These are phyloP conservation scores for Hortiboletus campestris DNA, from an alignment of 768 basidiomycete genomes.

Conservation along the genomic window DNA sequence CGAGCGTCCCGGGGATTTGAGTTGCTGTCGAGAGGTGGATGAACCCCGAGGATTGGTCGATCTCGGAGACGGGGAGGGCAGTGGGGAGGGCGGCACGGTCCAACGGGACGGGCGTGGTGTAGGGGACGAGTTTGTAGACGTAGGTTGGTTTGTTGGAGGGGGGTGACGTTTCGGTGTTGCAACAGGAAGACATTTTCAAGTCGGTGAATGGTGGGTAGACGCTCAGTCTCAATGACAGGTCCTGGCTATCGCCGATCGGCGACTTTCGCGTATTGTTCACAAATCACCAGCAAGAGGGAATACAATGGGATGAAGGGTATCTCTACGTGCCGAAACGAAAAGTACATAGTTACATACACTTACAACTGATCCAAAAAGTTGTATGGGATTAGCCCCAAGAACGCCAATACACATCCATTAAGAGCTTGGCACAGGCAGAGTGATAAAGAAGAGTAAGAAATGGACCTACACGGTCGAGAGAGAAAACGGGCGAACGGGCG, in stretches of 20 bases:
- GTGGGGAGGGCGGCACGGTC: conserved; percentile 38
- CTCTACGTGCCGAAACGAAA: conserved; percentile 15
- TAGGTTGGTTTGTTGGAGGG: conserved; percentile 40
- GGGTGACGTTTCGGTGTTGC: not conserved
- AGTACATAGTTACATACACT: conserved; percentile 26
- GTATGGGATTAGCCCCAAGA: conserved; percentile 1
- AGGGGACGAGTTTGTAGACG: conserved; percentile 59
- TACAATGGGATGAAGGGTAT: conserved; percentile 25
- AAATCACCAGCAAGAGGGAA: not conserved
- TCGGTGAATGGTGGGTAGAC: not conserved
- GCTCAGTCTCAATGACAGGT: not conserved
- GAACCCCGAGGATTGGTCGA: conserved; percentile 48
- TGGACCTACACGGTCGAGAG: conserved; percentile 3
- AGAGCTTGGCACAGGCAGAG: conserved; percentile 9
- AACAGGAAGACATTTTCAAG: conserved; percentile 4
- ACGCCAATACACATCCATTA: conserved; percentile 23
- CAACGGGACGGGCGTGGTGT: conserved; percentile 37
- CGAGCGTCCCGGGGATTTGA: conserved; percentile 48
- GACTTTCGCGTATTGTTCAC: not conserved
- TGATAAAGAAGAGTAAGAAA: conserved; percentile 13
- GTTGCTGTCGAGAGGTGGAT: conserved; percentile 55
- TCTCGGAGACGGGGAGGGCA: conserved; percentile 46
- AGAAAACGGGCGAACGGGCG: conserved; percentile 7
- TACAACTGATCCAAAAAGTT: conserved; percentile 14
- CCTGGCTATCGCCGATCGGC: too few species aligned